Percentiles rank a stretch among this genome's conserved stretches.
Evolutionary conservation across 768 basidiomycete genomes (phyloP).

Genomic region (Mrakia hoshinonis): DNA sequence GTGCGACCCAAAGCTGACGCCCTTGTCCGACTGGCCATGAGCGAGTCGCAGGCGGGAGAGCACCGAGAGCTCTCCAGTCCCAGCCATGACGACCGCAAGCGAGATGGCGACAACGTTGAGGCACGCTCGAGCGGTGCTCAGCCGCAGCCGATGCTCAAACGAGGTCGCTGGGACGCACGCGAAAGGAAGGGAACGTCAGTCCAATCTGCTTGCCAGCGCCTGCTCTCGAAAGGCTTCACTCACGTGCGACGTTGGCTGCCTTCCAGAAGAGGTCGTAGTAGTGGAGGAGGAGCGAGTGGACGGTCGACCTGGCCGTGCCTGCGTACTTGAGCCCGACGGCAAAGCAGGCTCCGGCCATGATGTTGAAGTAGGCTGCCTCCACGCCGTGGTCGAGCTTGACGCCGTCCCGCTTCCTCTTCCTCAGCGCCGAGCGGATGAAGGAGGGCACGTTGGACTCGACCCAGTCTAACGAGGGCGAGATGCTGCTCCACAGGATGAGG

Average conservation of each 20-base stretch:
- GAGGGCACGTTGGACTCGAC: slow-evolving; percentile 56
- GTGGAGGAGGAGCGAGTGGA: slow-evolving; percentile 69
- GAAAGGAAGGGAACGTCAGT: not conserved
- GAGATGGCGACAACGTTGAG: slow-evolving; percentile 78
- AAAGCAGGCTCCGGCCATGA: slow-evolving; percentile 84
- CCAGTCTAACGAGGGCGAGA: slow-evolving; percentile 68
- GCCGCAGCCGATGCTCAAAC: slow-evolving; percentile 80
- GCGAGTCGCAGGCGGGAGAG: slow-evolving; percentile 76
- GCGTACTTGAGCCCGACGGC: slow-evolving; percentile 86
- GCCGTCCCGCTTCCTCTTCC: slow-evolving; percentile 42
- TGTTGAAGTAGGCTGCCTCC: slow-evolving; percentile 84
- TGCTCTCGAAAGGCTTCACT: no score
- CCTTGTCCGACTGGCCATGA: slow-evolving; percentile 65
- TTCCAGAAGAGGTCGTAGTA: slow-evolving; percentile 73
- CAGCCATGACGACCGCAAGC: slow-evolving; percentile 90
- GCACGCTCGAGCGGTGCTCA: slow-evolving; percentile 76
- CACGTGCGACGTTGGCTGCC: slow-evolving; percentile 60
- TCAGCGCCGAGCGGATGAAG: slow-evolving; percentile 54
- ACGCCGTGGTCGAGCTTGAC: slow-evolving; percentile 53
- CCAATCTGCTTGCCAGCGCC: no score
- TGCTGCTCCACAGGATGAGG: slow-evolving; percentile 77
- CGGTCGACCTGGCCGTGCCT: slow-evolving; percentile 83
- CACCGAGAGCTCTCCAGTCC: slow-evolving; percentile 87
- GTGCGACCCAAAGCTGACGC: slow-evolving; percentile 64
- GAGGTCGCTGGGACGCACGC: slow-evolving; percentile 52